Conservation (phyloP, 2,329 filamentous ascomycete species). For the Ceratocystis alfenasii region DNA sequence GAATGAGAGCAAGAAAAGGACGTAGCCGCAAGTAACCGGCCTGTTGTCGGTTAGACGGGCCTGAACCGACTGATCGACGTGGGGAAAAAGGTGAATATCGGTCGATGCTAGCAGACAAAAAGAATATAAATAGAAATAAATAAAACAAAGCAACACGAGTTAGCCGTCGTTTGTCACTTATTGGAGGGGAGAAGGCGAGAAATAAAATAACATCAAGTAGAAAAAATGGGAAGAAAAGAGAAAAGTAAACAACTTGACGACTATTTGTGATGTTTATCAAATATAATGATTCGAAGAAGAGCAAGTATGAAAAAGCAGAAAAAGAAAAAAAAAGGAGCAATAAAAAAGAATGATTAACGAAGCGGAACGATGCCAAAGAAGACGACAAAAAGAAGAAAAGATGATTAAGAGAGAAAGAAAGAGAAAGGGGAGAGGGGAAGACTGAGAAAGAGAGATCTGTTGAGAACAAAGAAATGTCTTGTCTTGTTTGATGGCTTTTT, state of each 20-base stretch:
- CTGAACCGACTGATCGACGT: neutral
- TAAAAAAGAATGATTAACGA: too few species aligned
- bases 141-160: neutral
- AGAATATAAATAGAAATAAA: constrained; percentile 10
- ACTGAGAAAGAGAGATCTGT: neutral
- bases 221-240: neutral
- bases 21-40: too few species aligned
- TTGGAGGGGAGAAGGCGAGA: neutral
- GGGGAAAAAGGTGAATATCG: neutral
- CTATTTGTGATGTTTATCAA: too few species aligned
- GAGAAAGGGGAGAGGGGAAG: neutral
- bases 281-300: too few species aligned
- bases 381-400: too few species aligned
- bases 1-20: neutral
- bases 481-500: constrained; percentile 2
- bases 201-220: neutral
- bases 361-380: too few species aligned
- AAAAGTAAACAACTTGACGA: too few species aligned
- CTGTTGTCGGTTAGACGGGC: too few species aligned
- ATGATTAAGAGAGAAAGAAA: too few species aligned
- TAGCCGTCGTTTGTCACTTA: too few species aligned
- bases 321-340: neutral
- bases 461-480: neutral
- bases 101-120: neutral
- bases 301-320: neutral